Percentiles rank a stretch among this genome's conserved stretches.
These are phyloP conservation scores for Tetrahymena borealis DNA, from an alignment of 73 alveolate species.

Conservation along the genomic window DNA sequence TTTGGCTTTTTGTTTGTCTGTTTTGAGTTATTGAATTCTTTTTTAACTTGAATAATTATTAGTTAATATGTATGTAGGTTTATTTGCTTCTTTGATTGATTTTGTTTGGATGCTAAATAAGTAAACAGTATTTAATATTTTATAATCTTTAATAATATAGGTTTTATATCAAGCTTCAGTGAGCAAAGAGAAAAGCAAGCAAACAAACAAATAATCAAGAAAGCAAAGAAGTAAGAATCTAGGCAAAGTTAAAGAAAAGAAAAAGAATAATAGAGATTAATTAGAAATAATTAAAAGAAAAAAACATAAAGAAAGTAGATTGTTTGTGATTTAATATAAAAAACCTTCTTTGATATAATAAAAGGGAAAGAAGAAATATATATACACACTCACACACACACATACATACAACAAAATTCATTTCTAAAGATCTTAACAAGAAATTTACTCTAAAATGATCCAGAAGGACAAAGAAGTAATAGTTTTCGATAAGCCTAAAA, in stretches of 20 bases:
- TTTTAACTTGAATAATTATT: neutral
- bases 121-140: neutral
- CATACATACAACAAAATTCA: neutral
- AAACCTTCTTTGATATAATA: neutral
- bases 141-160: too few relatives aligned
- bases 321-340: neutral
- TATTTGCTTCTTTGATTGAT: too few relatives aligned
- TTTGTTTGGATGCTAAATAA: neutral
- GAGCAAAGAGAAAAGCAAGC: neutral
- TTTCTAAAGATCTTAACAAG: neutral
- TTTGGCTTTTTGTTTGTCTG: too few relatives aligned
- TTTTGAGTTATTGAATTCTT: too few relatives aligned
- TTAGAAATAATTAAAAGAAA: neutral
- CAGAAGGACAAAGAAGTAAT: neutral
- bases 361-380: neutral
- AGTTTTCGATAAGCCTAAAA: neutral
- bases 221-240: neutral
- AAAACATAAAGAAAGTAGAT: neutral
- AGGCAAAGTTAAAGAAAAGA: neutral
- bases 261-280: neutral
- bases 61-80: neutral
- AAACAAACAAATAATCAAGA: neutral
- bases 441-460: neutral
- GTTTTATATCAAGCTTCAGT: too few relatives aligned
- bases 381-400: neutral